Percentiles rank a stretch among this genome's conserved stretches.
Evolutionary conservation across 2,329 filamentous ascomycete species (phyloP).

Genomic region (Aspergillus luchuensis): DNA sequence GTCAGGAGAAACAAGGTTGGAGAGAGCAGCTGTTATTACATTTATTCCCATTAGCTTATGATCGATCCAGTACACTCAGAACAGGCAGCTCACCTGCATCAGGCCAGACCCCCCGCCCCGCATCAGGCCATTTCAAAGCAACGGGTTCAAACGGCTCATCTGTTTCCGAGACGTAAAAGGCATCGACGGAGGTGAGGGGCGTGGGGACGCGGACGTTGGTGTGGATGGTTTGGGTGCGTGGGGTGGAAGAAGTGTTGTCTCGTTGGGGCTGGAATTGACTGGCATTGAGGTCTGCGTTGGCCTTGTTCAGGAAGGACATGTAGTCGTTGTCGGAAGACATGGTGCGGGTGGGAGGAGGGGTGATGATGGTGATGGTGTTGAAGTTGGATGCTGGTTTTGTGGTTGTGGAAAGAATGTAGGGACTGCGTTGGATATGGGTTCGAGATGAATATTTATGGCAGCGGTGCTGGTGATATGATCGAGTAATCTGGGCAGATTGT

Average conservation of each 20-base stretch:
- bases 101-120: constrained; percentile 37
- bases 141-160: constrained; percentile 86
- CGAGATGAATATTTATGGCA: neutral
- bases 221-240: constrained; percentile 44
- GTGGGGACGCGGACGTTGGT: constrained; percentile 61
- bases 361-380: neutral
- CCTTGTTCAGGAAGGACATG: constrained; percentile 81
- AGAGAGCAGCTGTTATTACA: too few species aligned
- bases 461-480: neutral
- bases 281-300: constrained; percentile 66
- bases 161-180: constrained; percentile 76
- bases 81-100: constrained; percentile 31
- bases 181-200: constrained; percentile 58
- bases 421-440: neutral
- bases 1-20: too few species aligned
- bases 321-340: constrained; percentile 75
- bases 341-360: constrained; percentile 17
- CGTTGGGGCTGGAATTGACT: constrained; percentile 25
- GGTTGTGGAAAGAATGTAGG: neutral
- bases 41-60: neutral
- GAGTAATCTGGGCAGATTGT: neutral
- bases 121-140: constrained; percentile 59
- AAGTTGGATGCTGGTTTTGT: neutral
- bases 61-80: neutral
- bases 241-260: constrained; percentile 29